A percentile compares a stretch with the other conserved stretches of the same genome.
Conservation (phyloP, 2,329 filamentous ascomycete genomes). For the Pseudogymnoascus sp. region DNA sequence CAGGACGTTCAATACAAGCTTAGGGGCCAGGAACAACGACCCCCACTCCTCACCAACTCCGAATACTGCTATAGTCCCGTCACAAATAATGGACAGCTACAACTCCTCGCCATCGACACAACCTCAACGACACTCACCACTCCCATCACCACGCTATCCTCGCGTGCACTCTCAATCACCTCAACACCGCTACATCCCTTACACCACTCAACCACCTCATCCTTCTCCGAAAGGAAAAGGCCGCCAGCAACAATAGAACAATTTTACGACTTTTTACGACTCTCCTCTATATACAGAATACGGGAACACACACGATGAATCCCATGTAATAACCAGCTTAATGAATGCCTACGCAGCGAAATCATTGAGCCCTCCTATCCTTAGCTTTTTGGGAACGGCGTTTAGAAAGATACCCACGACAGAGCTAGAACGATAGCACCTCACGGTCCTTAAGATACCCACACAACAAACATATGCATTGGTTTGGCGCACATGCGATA, state of each 20-base stretch:
- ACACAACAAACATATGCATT: conserved; percentile 8
- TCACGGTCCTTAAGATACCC: conserved; percentile 12
- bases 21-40: not conserved
- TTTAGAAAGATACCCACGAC: conserved; percentile 8
- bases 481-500: not conserved
- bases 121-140: conserved; percentile 16
- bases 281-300: conserved; percentile 8
- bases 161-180: not conserved
- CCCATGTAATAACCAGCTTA: conserved; percentile 7
- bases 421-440: conserved; percentile 10
- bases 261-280: not conserved
- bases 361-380: conserved; percentile 5
- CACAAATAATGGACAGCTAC: not conserved
- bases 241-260: conserved; percentile 23
- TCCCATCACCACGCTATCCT: conserved; percentile 11
- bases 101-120: conserved; percentile 15
- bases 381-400: conserved; percentile 8
- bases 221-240: conserved; percentile 24
- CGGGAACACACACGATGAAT: not conserved
- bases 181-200: conserved; percentile 1
- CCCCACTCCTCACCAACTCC: not conserved
- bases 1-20: not conserved
- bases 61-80: not conserved
- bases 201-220: conserved; percentile 5
- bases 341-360: conserved; percentile 14